Conservation (phyloP, 2,329 filamentous ascomycete genomes). For the Trichoderma sp. region DNA sequence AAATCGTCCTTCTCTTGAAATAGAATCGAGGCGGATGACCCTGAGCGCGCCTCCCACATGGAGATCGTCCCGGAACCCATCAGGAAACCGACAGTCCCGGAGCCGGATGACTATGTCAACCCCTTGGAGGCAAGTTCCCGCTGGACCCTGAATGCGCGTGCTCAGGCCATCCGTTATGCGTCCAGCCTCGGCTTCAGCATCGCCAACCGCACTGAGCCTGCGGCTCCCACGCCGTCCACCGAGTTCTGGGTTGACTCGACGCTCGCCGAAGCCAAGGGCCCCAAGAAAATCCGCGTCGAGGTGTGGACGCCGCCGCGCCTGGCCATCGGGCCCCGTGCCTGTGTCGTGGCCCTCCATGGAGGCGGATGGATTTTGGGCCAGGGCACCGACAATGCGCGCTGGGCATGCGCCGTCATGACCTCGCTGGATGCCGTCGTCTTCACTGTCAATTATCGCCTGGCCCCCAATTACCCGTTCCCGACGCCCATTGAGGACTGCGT, state of each 20-base stretch:
- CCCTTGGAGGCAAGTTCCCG: constrained; percentile 46
- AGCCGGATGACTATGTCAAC: constrained; percentile 44
- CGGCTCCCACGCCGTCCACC: constrained; percentile 40
- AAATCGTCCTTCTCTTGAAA: neutral
- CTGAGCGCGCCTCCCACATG: constrained; percentile 25
- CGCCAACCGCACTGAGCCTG: constrained; percentile 44
- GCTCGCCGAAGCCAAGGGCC: constrained; percentile 39
- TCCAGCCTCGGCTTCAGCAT: constrained; percentile 47
- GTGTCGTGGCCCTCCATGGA: constrained; percentile 67
- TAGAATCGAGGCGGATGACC: constrained; percentile 4
- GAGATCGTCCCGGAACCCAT: constrained; percentile 31
- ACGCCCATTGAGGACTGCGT: constrained; percentile 66
- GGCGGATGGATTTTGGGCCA: constrained; percentile 66
- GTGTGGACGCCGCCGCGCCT: constrained; percentile 45
- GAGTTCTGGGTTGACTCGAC: constrained; percentile 48
- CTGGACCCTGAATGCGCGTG: constrained; percentile 46
- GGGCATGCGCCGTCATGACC: constrained; percentile 55
- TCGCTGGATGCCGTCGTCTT: constrained; percentile 60
- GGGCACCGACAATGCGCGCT: constrained; percentile 64
- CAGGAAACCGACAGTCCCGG: constrained; percentile 34
- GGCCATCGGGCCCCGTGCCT: constrained; percentile 45
- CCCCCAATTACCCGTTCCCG: constrained; percentile 65
- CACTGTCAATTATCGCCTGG: constrained; percentile 68
- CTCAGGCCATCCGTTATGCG: constrained; percentile 46
- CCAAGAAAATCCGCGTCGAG: constrained; percentile 48